A percentile compares a stretch with the other conserved stretches of the same genome.
Conservation (phyloP, 345 rosid species). For the Punica granatum region DNA sequence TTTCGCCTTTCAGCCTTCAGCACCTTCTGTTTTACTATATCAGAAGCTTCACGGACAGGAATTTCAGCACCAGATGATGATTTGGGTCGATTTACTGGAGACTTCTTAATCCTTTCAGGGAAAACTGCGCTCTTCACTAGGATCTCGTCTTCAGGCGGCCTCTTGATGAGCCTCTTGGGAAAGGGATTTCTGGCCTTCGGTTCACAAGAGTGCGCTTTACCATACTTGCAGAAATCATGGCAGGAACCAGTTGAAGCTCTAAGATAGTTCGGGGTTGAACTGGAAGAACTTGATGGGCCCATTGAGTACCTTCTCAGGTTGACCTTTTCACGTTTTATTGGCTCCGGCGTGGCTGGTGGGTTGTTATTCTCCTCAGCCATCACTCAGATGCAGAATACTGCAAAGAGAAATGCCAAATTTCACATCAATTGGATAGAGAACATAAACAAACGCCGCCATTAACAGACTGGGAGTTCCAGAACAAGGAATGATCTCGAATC, state of each 20-base stretch:
- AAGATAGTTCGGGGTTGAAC: slow-evolving; percentile 40
- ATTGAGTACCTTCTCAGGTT: slow-evolving; percentile 35
- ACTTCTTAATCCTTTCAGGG: slow-evolving; percentile 25
- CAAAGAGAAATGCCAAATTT: background rate
- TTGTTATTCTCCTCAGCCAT: background rate
- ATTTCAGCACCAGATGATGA: slow-evolving; percentile 13
- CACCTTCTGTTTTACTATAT: slow-evolving; percentile 21
- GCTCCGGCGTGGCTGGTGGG: slow-evolving; percentile 10
- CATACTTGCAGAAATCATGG: slow-evolving; percentile 81
- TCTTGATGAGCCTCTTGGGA: slow-evolving; percentile 28
- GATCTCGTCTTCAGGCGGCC: slow-evolving; percentile 25
- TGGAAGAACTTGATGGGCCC: slow-evolving; percentile 21
- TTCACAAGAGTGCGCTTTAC: slow-evolving; percentile 42
- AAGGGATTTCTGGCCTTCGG: slow-evolving; percentile 31
- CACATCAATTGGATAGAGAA: background rate
- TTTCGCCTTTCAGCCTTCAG: slow-evolving; percentile 11
- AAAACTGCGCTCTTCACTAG: slow-evolving; percentile 20
- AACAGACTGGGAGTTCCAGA: background rate
- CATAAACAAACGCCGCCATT: background rate
- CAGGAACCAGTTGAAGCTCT: slow-evolving; percentile 74
- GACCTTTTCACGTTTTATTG: slow-evolving; percentile 19
- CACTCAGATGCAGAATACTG: background rate
- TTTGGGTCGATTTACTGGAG: slow-evolving; percentile 16
- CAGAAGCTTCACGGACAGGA: slow-evolving; percentile 14
- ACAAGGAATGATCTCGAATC: background rate